Evolutionary conservation across 2,329 filamentous ascomycete species (phyloP).

Genomic region (Aureobasidium sp.): DNA sequence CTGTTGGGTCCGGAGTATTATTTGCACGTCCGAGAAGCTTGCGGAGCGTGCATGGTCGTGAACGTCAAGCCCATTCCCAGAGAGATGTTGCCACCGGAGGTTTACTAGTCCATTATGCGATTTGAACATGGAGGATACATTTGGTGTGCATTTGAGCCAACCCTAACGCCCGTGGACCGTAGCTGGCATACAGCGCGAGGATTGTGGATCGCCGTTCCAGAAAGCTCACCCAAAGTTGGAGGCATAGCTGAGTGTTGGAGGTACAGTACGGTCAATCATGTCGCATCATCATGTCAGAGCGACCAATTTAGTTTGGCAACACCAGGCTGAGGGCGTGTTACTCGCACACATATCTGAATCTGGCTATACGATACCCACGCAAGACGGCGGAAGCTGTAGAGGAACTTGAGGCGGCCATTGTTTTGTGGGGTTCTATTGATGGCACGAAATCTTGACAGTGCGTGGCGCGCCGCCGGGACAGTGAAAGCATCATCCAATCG

Average conservation of each 20-base stretch:
- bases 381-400: neutral
- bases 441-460: neutral
- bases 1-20: constrained; percentile 10
- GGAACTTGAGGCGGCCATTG: constrained; percentile 3
- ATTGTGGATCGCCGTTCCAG: constrained; percentile 2
- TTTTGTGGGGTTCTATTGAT: constrained; percentile 2
- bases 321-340: neutral
- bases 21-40: constrained; percentile 4
- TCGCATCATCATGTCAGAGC: constrained; percentile 9
- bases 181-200: neutral
- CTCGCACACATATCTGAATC: neutral
- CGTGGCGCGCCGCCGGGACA: neutral
- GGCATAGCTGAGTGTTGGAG: neutral
- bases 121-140: neutral
- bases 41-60: constrained; percentile 2
- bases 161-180: neutral
- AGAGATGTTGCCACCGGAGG: constrained; percentile 6
- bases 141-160: neutral
- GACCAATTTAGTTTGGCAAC: neutral
- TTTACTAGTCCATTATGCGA: constrained; percentile 11
- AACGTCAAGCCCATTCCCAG: constrained; percentile 7
- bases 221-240: neutral
- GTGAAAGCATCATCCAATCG: constrained; percentile 4
- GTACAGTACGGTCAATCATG: neutral
- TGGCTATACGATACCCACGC: neutral